Conservation (phyloP, 331 rosid genomes). For the Telfairia occidentalis region DNA sequence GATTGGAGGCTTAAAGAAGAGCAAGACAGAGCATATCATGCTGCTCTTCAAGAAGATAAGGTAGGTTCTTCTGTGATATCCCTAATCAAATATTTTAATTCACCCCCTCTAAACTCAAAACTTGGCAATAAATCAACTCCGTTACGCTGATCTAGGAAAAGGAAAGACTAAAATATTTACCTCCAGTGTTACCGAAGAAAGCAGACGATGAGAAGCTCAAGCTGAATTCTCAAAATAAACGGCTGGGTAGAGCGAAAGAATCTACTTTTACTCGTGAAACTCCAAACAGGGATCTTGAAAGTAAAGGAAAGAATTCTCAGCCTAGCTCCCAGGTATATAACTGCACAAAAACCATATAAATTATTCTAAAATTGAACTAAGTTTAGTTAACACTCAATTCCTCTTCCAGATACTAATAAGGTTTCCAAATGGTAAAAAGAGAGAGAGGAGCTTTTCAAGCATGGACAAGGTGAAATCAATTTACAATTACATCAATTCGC, state of each 20-base stretch:
- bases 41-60: conserved; percentile 57
- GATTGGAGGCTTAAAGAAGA: conserved; percentile 65
- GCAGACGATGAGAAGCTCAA: conserved; percentile 29
- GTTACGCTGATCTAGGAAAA: conserved; percentile 34
- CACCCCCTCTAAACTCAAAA: neutral
- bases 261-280: conserved; percentile 18
- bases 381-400: neutral
- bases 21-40: conserved; percentile 69
- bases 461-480: conserved; percentile 56
- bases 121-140: conserved; percentile 10
- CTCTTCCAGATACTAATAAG: conserved; percentile 56
- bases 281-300: conserved; percentile 27
- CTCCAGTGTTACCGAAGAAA: conserved; percentile 23
- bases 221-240: conserved; percentile 19
- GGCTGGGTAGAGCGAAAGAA: conserved; percentile 20
- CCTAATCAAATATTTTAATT: neutral
- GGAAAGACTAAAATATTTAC: conserved; percentile 29
- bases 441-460: conserved; percentile 50
- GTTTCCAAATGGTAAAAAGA: conserved; percentile 84
- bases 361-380: neutral
- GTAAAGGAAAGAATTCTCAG: conserved; percentile 31
- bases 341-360: neutral
- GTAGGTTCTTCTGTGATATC: conserved; percentile 14
- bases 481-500: conserved; percentile 55
- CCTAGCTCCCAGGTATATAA: conserved; percentile 36